Percentiles rank a stretch among this genome's conserved stretches.
These are phyloP conservation scores for Colletotrichum australisinense DNA, from an alignment of 2,329 filamentous ascomycete species.

Conservation along the genomic window DNA sequence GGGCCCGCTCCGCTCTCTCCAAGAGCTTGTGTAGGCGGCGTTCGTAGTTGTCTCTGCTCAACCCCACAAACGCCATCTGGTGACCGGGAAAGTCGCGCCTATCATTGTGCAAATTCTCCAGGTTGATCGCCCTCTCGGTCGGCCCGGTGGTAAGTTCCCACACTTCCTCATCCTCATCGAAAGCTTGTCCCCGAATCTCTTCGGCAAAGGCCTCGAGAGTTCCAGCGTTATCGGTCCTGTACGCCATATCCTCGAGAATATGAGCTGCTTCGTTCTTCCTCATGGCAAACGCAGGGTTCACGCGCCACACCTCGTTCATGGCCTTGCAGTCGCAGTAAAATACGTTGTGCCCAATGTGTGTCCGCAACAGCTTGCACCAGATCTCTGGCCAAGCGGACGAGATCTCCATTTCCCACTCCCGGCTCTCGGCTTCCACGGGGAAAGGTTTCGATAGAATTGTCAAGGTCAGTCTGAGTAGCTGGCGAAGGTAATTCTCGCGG, in stretches of 20 bases:
- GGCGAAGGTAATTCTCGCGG: conserved; percentile 17
- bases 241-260: background rate
- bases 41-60: background rate
- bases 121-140: background rate
- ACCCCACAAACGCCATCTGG: conserved; percentile 19
- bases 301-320: conserved; percentile 25
- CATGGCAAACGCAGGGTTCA: conserved; percentile 12
- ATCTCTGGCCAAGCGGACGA: conserved; percentile 20
- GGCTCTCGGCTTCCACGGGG: background rate
- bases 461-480: background rate
- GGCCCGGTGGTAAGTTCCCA: background rate
- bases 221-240: background rate
- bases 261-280: conserved; percentile 23
- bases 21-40: background rate
- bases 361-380: conserved; percentile 2
- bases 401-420: background rate
- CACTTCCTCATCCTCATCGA: background rate
- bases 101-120: background rate
- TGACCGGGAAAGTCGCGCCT: background rate
- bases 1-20: background rate
- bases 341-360: background rate
- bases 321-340: conserved; percentile 5
- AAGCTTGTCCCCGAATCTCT: background rate
- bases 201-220: background rate
- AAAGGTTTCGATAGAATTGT: background rate